Base-by-base conservation (phyloP, 495 filamentous ascomycete species). In the Xanthoparmelia taractica region DNA sequence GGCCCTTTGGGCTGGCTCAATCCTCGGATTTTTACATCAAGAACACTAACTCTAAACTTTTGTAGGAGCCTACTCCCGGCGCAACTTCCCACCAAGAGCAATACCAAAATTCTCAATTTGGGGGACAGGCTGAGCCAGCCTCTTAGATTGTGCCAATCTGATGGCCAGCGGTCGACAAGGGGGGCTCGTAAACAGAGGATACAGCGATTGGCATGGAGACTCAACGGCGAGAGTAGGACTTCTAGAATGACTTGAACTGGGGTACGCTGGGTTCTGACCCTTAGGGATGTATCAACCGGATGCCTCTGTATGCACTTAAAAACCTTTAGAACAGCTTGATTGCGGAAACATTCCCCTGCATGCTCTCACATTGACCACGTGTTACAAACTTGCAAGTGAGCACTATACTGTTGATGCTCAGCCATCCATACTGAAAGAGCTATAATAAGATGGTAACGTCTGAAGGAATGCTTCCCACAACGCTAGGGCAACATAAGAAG, bases 21-120 rank as follows among this genome's bases (percentile, higher is more conserved):
- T 2, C 27, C 50, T 54, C 50, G 2, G 8, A 12, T 33, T n/a
- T 6, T 8, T 4, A 6, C 29, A 17, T 31, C 15, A 25, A 52
- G 13, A 8, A 31, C 33, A 6, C 29, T 54, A 29, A 54, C 50
- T 33, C 27, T 1, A 11, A 33, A 33, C 1, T n/a, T 0, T 29
- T 1, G 1, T n/a, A 54, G 31, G 80, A 82, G 69, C 80, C 79
- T 13, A 67, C 74, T 29, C 62, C 71, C 0, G 74, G 67, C 38
- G 62, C 62, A 23, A 64, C 62, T 36, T 65, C 68, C 40, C 69
- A 71, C 54, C 59, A 69, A 47, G 67, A 71, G 57, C 69, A 71
- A 43, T 71, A 71, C 40, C 48, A 71, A 47, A 62, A 71, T 4
- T 69, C 68, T 12, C 55, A 67, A 43, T 69, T 71, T 56, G 69